Evolutionary conservation across 441 rosid genomes (phyloP), one percentile per base, ranked within the genome.

Genomic region (Croton laevigatus): DNA sequence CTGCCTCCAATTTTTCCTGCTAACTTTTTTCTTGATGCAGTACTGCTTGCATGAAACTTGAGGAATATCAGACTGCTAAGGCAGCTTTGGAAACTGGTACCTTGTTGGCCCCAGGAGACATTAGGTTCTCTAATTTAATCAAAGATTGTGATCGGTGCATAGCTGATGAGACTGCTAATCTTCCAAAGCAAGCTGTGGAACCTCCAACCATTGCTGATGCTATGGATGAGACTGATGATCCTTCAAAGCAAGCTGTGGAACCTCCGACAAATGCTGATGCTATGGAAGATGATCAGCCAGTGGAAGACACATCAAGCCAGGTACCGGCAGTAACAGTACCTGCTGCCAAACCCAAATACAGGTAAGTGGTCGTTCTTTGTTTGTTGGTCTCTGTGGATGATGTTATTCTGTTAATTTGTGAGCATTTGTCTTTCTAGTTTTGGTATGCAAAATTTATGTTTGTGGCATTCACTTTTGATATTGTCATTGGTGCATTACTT

Each of bases 51-150:
- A 79, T 92, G 81, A 89, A 87, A 74, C 91, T 94, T 55, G 91
- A 89, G 75, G 97, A 94, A 55, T 92, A 86, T 83, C 66, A 79
- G 38, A 89, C 91, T 44, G 97, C 98, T 46, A 91, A 91, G 85
- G 89, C 80, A 60, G 90, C 96, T 3, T 78, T 91, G 58, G 94
- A 90, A 81, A 68, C 45, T 22, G 98, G 98, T 11, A 85, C 87
- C 42, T 71, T 85, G 52, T 70, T 87, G 7, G 84, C 83, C 5
- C 86, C 90, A 0, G 82, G 59, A 72, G 88, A 86, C 8, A 45
- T 76, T 0, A 87, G 89, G 78, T 91, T 90, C 68, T 62, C 78
- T 63, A 80, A 81, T 62, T 78, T 88, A 78, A 84, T 94, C 68
- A 81, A 87, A 75, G 88, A 88, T 77, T 94, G 99, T 19, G 75